Evolutionary conservation across 805 yeast species (phyloP), one percentile per base, ranked within the genome.

Genomic region (Metschnikowia bowlesiae): DNA sequence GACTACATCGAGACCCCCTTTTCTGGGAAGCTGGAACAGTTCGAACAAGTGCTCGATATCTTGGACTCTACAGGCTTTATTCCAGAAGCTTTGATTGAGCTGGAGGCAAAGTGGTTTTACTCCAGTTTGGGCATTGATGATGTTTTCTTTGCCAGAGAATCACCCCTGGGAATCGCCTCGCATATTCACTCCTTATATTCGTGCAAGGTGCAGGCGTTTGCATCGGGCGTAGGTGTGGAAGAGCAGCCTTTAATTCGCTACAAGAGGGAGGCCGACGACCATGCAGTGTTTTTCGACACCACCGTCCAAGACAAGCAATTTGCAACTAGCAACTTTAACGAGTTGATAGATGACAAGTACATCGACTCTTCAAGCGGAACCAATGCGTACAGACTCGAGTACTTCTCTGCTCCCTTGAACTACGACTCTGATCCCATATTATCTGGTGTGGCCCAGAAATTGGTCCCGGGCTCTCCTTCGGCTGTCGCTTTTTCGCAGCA

Each of bases 101-200:
- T 79, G 49, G 98, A 92, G 70, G 84, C 92, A 7, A 80, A 76
- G 43, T 90, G 97, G 95, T 91, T 92, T 66, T 94, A 94, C 73
- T 82, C 86, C 51, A 70, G 80, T 38, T 76, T 92, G 57, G 97
- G 97, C 29, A 89, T 92, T 52, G 97, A 91, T 64, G 97, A 90
- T 63, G 85, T 89, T 31, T 92, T 87, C 69, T 91, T 92, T 65
- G 94, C 94, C 39, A 82, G 86, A 55, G 97, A 92, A 64, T 74
- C 87, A 5, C 86, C 91, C 11, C 82, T 79, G 47, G 87, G 85
- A 53, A 87, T 92, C 57, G 91, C 88, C 14, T 80, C 85, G 48
- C 90, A 91, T 63, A 88, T 92, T 59, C 87, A 87, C 62, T 87
- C 97, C 8, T 75, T 92, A 48, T 92, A 92, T 69, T 88, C 97